Evolutionary conservation across 1,139 yeast genomes (phyloP).

Genomic region (Kluyveromyces sp.): DNA sequence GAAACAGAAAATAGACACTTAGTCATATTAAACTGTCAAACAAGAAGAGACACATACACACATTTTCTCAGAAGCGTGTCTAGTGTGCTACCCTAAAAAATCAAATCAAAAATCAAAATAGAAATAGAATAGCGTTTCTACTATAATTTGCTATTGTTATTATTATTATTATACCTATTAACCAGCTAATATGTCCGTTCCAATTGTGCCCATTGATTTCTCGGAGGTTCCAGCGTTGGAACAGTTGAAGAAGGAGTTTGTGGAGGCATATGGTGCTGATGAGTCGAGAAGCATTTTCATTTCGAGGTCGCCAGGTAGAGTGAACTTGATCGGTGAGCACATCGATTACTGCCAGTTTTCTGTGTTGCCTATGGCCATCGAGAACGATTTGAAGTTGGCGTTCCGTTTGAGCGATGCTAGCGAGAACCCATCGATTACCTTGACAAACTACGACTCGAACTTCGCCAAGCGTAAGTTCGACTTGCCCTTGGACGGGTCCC

Average conservation of each 20-base stretch:
- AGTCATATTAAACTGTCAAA: too few relatives aligned
- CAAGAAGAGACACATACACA: too few relatives aligned
- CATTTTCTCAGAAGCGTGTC: too few relatives aligned
- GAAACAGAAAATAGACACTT: too few relatives aligned
- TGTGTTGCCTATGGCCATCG: constrained; percentile 72
- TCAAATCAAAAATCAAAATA: too few relatives aligned
- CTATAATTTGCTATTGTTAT: too few relatives aligned
- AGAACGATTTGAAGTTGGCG: constrained; percentile 55
- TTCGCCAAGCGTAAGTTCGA: constrained; percentile 37
- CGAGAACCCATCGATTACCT: constrained; percentile 30
- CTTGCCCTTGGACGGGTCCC: constrained; percentile 37
- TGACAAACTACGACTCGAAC: constrained; percentile 39
- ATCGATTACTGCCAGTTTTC: constrained; percentile 64
- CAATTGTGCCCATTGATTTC: constrained; percentile 1
- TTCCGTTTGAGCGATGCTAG: constrained; percentile 32
- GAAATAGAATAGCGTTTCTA: too few relatives aligned
- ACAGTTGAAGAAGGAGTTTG: not conserved
- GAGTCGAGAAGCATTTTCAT: constrained; percentile 28
- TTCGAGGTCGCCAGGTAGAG: constrained; percentile 67
- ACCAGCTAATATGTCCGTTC: constrained; percentile 1
- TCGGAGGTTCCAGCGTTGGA: not conserved
- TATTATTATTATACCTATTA: not conserved
- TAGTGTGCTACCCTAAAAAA: too few relatives aligned
- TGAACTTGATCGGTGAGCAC: constrained; percentile 69
- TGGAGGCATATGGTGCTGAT: constrained; percentile 1